Base-by-base conservation (phyloP, 768 basidiomycete genomes). In the Sarcomyxa edulis region DNA sequence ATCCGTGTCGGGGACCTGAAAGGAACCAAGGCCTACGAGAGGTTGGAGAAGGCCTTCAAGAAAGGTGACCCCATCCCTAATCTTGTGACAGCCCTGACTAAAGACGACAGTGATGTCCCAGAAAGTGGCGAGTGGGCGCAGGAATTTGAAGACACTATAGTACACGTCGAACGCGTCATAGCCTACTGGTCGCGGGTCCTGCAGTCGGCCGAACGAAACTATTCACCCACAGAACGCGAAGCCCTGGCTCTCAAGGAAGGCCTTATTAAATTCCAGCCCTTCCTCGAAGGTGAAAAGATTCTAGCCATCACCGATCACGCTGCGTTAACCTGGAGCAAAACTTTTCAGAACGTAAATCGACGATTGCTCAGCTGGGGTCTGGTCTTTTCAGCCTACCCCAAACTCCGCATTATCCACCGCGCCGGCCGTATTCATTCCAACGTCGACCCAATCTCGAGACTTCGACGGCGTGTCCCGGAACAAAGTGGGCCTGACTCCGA, bases 361-460 rank as follows among this genome's bases (percentile, higher is more conserved):
- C 27, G 56, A 2, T 40, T 65, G 3, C 43, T 49, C 1, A 50
- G 55, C 2, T 66, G 58, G 59, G 60, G 58, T 41, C 45, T 55
- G 1, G 53, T 64, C 6, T 62, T 60, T 30, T 36, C 52, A 0
- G 60, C 62, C 1, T 63, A 53, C 21, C 61, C 56, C 0, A 42
- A 44, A 0, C 40, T 66, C 0, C 46, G 48, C 30, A 61, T 65
- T 12, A 45, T 59, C 1, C 64, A 64, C 29, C 37, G 58, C 12
- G 45, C 61, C 0, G 64, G 64, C 0, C 10, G 53, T 18, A 42
- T 61, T 0, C 64, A 65, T 30, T 62, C 57, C 2, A 65, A 66
- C 35, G 53, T 57, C 1, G 53, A 56, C 35, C 55, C 55, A 0
- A 27, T 56, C 0, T 54, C 55, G 0, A 15, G 50, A 11, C n/a